These are phyloP conservation scores for Colletotrichum abscissum DNA, from an alignment of 2,329 filamentous ascomycete species.

Conservation along the genomic window DNA sequence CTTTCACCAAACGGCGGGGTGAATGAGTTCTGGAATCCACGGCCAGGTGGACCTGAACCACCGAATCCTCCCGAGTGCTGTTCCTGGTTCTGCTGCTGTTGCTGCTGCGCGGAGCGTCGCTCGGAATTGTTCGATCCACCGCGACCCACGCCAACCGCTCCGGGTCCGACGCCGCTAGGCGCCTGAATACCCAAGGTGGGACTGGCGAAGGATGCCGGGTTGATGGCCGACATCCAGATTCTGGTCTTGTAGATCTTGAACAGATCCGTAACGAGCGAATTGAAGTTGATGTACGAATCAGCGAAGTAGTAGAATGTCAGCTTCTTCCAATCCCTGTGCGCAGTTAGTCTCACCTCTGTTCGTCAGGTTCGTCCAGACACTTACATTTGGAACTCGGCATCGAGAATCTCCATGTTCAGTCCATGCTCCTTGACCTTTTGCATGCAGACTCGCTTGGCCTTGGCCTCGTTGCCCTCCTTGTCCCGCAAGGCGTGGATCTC, in stretches of 20 bases:
- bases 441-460: slow-evolving; percentile 96
- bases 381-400: slow-evolving; percentile 98
- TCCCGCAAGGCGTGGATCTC: slow-evolving; percentile 90
- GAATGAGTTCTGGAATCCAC: slow-evolving; percentile 56
- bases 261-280: slow-evolving; percentile 93
- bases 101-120: slow-evolving; percentile 57
- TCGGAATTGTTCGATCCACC: slow-evolving; percentile 50
- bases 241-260: slow-evolving; percentile 99
- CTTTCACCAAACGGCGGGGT: slow-evolving; percentile 55
- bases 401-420: slow-evolving; percentile 97
- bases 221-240: slow-evolving; percentile 99
- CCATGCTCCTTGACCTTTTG: slow-evolving; percentile 96
- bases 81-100: slow-evolving; percentile 47
- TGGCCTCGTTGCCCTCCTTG: slow-evolving; percentile 97
- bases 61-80: slow-evolving; percentile 50
- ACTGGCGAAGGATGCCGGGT: slow-evolving; percentile 93
- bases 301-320: slow-evolving; percentile 99
- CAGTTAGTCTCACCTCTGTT: slow-evolving; percentile 1
- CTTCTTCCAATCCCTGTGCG: slow-evolving; percentile 93
- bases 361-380: slow-evolving; percentile 48
- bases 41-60: slow-evolving; percentile 49
- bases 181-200: slow-evolving; percentile 78
- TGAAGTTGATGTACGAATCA: slow-evolving; percentile 99
- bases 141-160: slow-evolving; percentile 70
- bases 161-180: slow-evolving; percentile 74